These are phyloP conservation scores for Conticribra guillardii DNA, from an alignment of 108 stramenopile species.

Conservation along the genomic window DNA sequence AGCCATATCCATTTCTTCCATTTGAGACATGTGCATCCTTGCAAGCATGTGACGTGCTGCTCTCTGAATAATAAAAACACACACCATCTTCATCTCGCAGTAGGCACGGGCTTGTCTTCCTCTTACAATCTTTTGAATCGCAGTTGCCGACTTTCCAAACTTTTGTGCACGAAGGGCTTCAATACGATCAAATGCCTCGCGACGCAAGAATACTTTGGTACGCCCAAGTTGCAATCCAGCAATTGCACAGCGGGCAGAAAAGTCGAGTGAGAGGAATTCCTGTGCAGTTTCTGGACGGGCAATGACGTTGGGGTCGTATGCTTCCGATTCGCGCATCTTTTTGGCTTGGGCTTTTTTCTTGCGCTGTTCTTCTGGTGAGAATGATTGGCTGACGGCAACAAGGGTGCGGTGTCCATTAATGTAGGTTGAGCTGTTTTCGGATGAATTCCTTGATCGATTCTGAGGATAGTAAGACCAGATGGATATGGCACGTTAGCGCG, in stretches of 20 bases:
- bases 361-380: constrained; percentile 61
- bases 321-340: constrained; percentile 30
- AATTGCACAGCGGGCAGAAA: constrained; percentile 78
- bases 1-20: constrained; percentile 34
- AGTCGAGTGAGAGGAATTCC: constrained; percentile 77
- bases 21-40: neutral
- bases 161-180: constrained; percentile 75
- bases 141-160: constrained; percentile 64
- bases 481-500: too few species aligned
- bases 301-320: constrained; percentile 50
- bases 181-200: constrained; percentile 88
- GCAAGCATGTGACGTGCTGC: constrained; percentile 49
- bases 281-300: constrained; percentile 61
- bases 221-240: constrained; percentile 88
- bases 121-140: constrained; percentile 76
- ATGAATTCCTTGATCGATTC: constrained; percentile 17
- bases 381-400: constrained; percentile 72
- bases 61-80: constrained; percentile 69
- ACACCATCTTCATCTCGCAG: constrained; percentile 51
- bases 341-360: constrained; percentile 41
- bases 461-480: neutral
- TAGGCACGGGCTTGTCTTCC: constrained; percentile 59
- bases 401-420: constrained; percentile 58
- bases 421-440: constrained; percentile 18
- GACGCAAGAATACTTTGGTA: constrained; percentile 91